Conservation (phyloP, 306 rosid species). For the Corylus avellana region DNA sequence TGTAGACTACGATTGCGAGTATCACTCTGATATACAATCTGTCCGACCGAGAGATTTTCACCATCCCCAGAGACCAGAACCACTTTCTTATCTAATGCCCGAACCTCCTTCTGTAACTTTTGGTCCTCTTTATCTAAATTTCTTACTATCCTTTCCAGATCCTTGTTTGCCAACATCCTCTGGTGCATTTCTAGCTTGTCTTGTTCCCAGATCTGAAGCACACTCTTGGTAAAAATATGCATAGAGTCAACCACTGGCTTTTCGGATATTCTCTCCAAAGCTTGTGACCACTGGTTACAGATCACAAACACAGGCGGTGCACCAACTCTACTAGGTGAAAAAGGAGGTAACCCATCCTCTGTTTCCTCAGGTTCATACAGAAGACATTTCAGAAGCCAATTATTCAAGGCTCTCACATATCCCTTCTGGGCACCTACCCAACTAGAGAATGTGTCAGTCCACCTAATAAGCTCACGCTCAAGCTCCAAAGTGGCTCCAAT, state of each 20-base stretch:
- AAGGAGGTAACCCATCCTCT: constrained; percentile 83
- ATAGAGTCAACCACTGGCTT: constrained; percentile 85
- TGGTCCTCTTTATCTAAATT: constrained; percentile 83
- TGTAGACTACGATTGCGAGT: constrained; percentile 72
- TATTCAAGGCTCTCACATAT: constrained; percentile 81
- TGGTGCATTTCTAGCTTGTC: constrained; percentile 72
- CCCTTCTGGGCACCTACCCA: constrained; percentile 93
- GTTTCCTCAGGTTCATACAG: constrained; percentile 87
- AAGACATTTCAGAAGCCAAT: constrained; percentile 88
- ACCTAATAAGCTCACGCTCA: constrained; percentile 80
- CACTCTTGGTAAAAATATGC: constrained; percentile 72
- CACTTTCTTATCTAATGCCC: constrained; percentile 78
- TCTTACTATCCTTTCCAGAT: constrained; percentile 71
- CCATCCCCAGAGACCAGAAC: constrained; percentile 57
- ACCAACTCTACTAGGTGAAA: constrained; percentile 90
- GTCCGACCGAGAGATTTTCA: constrained; percentile 52
- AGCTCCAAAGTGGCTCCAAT: constrained; percentile 70
- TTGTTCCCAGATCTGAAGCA: constrained; percentile 87
- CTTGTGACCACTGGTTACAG: constrained; percentile 96
- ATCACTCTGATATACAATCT: constrained; percentile 70
- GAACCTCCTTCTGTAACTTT: constrained; percentile 80
- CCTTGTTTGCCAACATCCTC: constrained; percentile 67
- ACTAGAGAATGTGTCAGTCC: constrained; percentile 80
- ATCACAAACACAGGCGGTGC: constrained; percentile 91
- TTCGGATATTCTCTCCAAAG: constrained; percentile 85